Evolutionary conservation across 1,284 basidiomycete species (phyloP).

Genomic region (Pyrrhoderma noxium): DNA sequence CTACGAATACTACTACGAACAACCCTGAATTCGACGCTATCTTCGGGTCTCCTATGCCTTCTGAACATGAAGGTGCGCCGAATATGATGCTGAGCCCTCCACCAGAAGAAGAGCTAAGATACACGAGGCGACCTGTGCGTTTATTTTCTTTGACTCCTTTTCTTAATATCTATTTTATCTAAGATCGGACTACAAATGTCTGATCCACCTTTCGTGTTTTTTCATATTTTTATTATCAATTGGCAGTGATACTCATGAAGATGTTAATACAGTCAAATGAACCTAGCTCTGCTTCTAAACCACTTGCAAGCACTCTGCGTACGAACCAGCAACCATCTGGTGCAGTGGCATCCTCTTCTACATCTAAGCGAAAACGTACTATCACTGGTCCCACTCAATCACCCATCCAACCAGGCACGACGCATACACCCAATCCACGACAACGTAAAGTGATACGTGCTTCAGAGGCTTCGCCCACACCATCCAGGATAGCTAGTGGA

Average conservation of each 20-base stretch:
- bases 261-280: conserved; percentile 1
- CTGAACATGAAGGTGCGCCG: background rate
- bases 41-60: conserved; percentile 3
- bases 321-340: conserved; percentile 6
- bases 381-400: conserved; percentile 2
- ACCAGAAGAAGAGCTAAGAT: conserved; percentile 10
- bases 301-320: conserved; percentile 8
- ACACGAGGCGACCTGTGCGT: conserved; percentile 5
- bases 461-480: conserved; percentile 12
- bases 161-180: background rate
- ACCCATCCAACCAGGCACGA: background rate
- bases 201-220: background rate
- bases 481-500: background rate
- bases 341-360: background rate
- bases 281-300: conserved; percentile 9
- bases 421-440: conserved; percentile 18
- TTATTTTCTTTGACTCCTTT: background rate
- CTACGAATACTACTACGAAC: background rate
- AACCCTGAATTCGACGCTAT: background rate
- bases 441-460: conserved; percentile 15
- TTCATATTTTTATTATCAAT: too few relatives aligned
- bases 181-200: background rate
- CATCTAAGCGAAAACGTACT: conserved; percentile 14
- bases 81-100: conserved; percentile 13
- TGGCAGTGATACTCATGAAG: background rate